Evolutionary conservation across 768 basidiomycete genomes (phyloP), one percentile per base, ranked within the genome.

Genomic region (Tylopilus sp.): DNA sequence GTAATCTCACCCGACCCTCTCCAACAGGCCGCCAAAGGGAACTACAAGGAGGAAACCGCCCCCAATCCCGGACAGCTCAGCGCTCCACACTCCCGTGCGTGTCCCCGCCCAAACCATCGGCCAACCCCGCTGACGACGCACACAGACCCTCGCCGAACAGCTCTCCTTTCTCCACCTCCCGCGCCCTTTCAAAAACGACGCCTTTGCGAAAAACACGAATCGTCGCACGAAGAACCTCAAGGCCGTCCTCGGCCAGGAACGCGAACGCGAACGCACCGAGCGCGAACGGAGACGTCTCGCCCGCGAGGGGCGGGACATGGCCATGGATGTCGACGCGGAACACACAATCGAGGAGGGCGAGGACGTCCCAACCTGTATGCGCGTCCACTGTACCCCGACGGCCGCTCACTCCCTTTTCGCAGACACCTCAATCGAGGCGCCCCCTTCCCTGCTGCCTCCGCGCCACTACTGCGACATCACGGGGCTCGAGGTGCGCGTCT

Each of bases 391-490:
- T 28, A 6, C 8, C 10, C 26, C 8, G 6, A 28, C 10, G 26
- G 26, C 26, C 10, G 6, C 8, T 28, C 26, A 28, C n/a, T 4
- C 43, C 15, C n/a, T 20, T 25, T 15, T 20, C 35, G 7, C 53
- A 91, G 89, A 91, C 58, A 78, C 80, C 6, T 87, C 85, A 3
- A 88, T 93, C 39, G 91, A 93, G 64, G 89, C 91, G 6, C 88
- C 91, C 0, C 91, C 90, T 0, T 92, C 89, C 10, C 63, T 93
- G 1, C 71, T 88, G 8, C 90, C 91, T 3, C 86, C 83, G 42
- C 76, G 77, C 52, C 83, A 85, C 53, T 90, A 87, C 47, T 92
- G 91, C 60, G 91, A 92, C 69, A 91, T 93, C 15, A 93, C 91
- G 0, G 88, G 91, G 0, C 73, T 93, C 12, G 88, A 91, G 69